Evolutionary conservation across 2,329 filamentous ascomycete genomes (phyloP), one percentile per base, ranked within the genome.

Genomic region (Beauveria caledonica): DNA sequence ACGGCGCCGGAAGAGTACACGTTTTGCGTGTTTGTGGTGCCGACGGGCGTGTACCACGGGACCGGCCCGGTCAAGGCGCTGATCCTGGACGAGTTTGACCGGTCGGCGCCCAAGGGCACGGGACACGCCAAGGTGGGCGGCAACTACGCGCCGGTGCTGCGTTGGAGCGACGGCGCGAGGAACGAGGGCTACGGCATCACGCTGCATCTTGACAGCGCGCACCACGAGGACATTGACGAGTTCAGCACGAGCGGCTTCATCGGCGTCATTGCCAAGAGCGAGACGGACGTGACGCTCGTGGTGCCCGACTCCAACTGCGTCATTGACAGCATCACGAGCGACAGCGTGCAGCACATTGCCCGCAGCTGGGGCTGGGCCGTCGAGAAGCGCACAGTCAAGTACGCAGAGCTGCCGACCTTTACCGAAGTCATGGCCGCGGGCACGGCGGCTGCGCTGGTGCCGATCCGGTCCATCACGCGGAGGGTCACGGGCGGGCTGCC

Each of bases 201-300:
- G 2, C 79, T 97, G 68, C 93, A 97, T 72, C 78, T 97, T 59
- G 94, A 97, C 75, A 94, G 89, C 72, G 86, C 86, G 69, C 89
- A 84, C 10, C 84, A 92, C 67, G 87, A 85, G 62, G 91, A 95
- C 72, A 84, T 99, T 63, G 93, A 99, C 69, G 93, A 99, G 80
- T 99, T 97, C 72, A 94, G 89, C 66, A 97, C 94, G 0, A 92
- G 88, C 64, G 93, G 91, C 1, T 97, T 99, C 73, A 88, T 97
- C 64, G 94, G 92, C 3, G 88, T 90, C 6, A 79, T 82, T 65
- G 80, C 81, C 60, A 78, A 49, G 23, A 23, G 80, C 3, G 79
- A 80, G 29, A 76, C 78, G 5, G 74, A 82, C 33, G 78, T 88
- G 11, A 93, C 88, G 8, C 77, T 97, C 3, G 86, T 94, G 5